Conservation (phyloP, 2,329 filamentous ascomycete genomes). For the Trichoderma simmonsii region DNA sequence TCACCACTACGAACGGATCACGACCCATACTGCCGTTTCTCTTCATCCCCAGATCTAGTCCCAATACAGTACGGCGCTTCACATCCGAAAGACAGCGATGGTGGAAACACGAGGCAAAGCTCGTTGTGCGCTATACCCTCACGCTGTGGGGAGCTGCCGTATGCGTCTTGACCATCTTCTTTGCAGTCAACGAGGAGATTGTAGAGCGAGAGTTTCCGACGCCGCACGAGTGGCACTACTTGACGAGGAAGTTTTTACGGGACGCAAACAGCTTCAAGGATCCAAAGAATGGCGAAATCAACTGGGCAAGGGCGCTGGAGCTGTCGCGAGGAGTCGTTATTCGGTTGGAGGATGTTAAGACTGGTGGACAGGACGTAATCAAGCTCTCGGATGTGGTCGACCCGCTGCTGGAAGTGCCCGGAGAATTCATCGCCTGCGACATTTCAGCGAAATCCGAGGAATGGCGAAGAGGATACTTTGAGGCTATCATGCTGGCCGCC, state of each 20-base stretch:
- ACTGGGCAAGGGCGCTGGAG: conserved; percentile 67
- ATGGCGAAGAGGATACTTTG: conserved; percentile 84
- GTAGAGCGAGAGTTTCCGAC: conserved; percentile 76
- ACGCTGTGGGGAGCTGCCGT: conserved; percentile 62
- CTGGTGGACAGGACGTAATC: conserved; percentile 65
- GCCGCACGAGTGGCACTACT: conserved; percentile 75
- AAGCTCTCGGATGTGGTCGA: conserved; percentile 62
- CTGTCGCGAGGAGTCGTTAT: conserved; percentile 58
- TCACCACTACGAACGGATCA: conserved; percentile 29
- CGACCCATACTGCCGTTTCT: conserved; percentile 47
- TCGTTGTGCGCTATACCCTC: conserved; percentile 65
- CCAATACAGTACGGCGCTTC: conserved; percentile 64
- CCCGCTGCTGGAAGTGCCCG: conserved; percentile 63
- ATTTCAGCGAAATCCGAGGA: conserved; percentile 72
- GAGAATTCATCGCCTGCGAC: conserved; percentile 62
- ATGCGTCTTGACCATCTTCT: conserved; percentile 58
- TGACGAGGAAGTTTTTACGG: conserved; percentile 66
- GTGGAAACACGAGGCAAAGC: conserved; percentile 66
- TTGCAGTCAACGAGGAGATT: conserved; percentile 68
- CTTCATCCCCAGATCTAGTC: conserved; percentile 45
- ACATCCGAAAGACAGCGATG: conserved; percentile 74
- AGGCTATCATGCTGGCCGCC: conserved; percentile 74
- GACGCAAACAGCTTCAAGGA: conserved; percentile 59
- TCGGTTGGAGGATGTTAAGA: conserved; percentile 64
- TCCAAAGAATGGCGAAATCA: conserved; percentile 49